Evolutionary conservation across 129 eudicot species (phyloP).

Genomic region (Lactuca saligna): DNA sequence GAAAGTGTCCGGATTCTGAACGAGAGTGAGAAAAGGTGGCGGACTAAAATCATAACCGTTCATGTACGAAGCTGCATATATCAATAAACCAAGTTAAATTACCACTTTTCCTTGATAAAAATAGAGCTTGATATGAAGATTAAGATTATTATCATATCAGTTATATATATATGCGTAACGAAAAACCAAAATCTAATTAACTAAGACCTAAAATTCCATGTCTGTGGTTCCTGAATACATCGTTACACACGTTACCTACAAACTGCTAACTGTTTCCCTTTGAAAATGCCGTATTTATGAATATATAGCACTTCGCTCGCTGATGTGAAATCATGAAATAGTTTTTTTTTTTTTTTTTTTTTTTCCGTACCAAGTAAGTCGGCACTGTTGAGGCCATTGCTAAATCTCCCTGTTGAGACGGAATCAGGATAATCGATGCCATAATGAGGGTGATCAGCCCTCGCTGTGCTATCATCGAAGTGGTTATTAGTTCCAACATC

Average conservation of each 20-base stretch:
- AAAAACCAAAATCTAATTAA: too few species aligned
- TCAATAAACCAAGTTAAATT: not conserved
- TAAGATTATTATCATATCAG: not conserved
- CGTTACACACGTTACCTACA: too few species aligned
- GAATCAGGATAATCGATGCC: slow-evolving; percentile 42
- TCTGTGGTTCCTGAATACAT: too few species aligned
- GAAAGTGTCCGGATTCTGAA: slow-evolving; percentile 2
- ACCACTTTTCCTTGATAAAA: not conserved
- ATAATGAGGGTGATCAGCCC: slow-evolving; percentile 31
- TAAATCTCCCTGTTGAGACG: slow-evolving; percentile 38
- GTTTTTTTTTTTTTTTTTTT: too few species aligned
- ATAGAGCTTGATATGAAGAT: not conserved
- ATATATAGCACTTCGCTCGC: too few species aligned
- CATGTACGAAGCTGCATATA: slow-evolving; percentile 23
- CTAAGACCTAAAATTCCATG: too few species aligned
- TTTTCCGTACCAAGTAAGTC: slow-evolving; percentile 30
- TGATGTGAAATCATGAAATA: not conserved
- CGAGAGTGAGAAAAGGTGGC: slow-evolving; percentile 37
- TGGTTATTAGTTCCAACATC: slow-evolving; percentile 43
- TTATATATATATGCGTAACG: too few species aligned
- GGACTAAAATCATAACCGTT: slow-evolving; percentile 27
- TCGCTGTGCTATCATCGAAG: slow-evolving; percentile 20
- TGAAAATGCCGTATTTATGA: too few species aligned
- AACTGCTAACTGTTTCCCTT: too few species aligned
- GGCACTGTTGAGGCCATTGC: slow-evolving; percentile 34